Evolutionary conservation across 768 basidiomycete genomes (phyloP), one percentile per base, ranked within the genome.

Genomic region (Boletellus emodensis): DNA sequence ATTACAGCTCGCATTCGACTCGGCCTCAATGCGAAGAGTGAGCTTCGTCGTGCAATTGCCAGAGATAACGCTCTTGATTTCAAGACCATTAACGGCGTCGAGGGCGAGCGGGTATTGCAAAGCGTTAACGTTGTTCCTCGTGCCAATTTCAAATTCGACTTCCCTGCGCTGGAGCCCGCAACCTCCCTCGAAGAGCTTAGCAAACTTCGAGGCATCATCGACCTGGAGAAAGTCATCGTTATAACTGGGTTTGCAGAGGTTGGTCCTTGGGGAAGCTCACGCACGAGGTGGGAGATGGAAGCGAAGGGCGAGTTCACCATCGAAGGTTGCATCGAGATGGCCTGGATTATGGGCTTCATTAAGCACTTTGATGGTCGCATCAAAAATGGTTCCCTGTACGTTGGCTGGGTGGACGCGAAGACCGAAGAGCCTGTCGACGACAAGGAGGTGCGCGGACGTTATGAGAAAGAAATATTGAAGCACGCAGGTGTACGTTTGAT

Each of bases 261-360:
- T 44, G 89, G 96, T 2, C 96, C 96, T 12, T 99, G 95, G 94
- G 96, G 96, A 57, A 94, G 91, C 64, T 89, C 95, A 14, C 84
- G 96, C 52, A 99, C 96, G 3, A 84, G 96, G 52, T 99, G 96
- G 96, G 96, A 99, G 74, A 98, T 99, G 94, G 96, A 99, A 67
- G 94, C 94, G 40, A 80, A 84, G 40, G 95, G 96, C n/a, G 85
- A 95, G 63, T 87, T 98, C 70, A 94, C 94, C 2, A 94, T 98
- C 60, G 88, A 96, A 68, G 96, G 96, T 17, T 92, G 91, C 63
- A 96, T 99, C 62, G 96, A 99, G 74, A 95, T 99, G 90, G 94
- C 95, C 3, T 99, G 95, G 94, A 85, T 98, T 71, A 98, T 94
- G 91, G 95, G 96, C 37, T 83, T 82, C 72, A 96, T 98, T 81